These are phyloP conservation scores for Amphibolis antarctica DNA, from an alignment of 106 monocot species.

Conservation along the genomic window DNA sequence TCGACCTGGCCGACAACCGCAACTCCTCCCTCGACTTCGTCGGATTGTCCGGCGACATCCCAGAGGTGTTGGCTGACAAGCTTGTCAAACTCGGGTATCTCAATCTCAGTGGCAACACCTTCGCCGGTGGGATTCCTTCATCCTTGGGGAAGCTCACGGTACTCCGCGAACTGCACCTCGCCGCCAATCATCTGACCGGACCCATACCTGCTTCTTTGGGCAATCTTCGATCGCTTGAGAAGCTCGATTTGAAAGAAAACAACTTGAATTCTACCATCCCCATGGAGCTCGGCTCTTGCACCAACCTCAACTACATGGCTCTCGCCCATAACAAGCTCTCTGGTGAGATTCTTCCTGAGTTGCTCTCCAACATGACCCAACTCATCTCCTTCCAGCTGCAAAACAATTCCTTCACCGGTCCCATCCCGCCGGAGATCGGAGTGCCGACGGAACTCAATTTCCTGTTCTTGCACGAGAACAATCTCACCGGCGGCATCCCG, in stretches of 20 bases:
- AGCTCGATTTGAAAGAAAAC: no score
- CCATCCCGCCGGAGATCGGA: constrained; percentile 35
- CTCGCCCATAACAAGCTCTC: constrained; percentile 34
- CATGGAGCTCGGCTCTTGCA: constrained; percentile 27
- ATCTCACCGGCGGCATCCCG: constrained; percentile 30
- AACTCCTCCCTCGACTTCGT: constrained; percentile 24
- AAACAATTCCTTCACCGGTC: constrained; percentile 21
- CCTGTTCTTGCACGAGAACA: constrained; percentile 35
- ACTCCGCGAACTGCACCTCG: constrained; percentile 38
- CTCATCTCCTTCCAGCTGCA: no score
- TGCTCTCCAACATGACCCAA: no score
- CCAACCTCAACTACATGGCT: no score
- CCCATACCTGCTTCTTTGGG: constrained; percentile 41
- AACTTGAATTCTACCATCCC: constrained; percentile 26
- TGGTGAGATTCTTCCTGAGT: no score
- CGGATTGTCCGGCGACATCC: constrained; percentile 29
- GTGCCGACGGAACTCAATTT: constrained; percentile 5
- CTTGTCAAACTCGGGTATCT: constrained; percentile 37
- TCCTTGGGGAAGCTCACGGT: constrained; percentile 20
- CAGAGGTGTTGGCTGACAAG: constrained; percentile 12
- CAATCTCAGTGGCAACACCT: constrained; percentile 40
- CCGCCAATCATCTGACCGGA: constrained; percentile 25
- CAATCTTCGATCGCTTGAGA: constrained; percentile 18
- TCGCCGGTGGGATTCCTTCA: constrained; percentile 37
- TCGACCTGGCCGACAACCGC: constrained; percentile 34